Evolutionary conservation across 2,329 filamentous ascomycete genomes (phyloP).

Genomic region (Pseudocercospora cruenta): DNA sequence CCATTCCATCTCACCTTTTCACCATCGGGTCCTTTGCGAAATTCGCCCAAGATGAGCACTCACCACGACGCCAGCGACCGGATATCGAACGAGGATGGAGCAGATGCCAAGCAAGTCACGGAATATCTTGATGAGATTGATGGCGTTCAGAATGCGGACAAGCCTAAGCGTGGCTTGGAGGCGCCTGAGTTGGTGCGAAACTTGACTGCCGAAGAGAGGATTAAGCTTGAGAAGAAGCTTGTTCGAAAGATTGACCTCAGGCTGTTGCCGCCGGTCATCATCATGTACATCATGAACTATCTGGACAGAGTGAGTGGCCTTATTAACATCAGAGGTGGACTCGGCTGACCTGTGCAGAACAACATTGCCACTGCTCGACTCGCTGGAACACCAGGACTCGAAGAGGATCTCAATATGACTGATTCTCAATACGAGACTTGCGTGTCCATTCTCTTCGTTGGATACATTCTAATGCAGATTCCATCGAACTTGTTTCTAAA

Average conservation of each 20-base stretch:
- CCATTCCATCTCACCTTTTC: neutral
- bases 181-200: slow-evolving; percentile 22
- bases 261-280: slow-evolving; percentile 68
- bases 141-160: slow-evolving; percentile 11
- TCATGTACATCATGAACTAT: slow-evolving; percentile 80
- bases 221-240: slow-evolving; percentile 55
- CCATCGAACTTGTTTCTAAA: slow-evolving; percentile 44
- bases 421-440: slow-evolving; percentile 52
- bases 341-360: slow-evolving; percentile 22
- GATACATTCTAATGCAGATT: slow-evolving; percentile 42
- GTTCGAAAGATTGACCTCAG: slow-evolving; percentile 72
- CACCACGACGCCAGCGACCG: slow-evolving; percentile 24
- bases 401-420: slow-evolving; percentile 49
- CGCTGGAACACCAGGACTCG: slow-evolving; percentile 44
- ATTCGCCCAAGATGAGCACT: slow-evolving; percentile 22
- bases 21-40: neutral
- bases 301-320: slow-evolving; percentile 47
- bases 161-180: slow-evolving; percentile 20
- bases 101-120: slow-evolving; percentile 21
- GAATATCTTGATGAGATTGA: slow-evolving; percentile 28
- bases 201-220: slow-evolving; percentile 25
- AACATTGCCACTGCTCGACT: slow-evolving; percentile 37
- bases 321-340: neutral
- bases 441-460: slow-evolving; percentile 50
- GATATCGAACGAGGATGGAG: slow-evolving; percentile 20